Evolutionary conservation across 2,329 filamentous ascomycete species (phyloP), one percentile per base, ranked within the genome.

Genomic region (Alternaria infectoria): DNA sequence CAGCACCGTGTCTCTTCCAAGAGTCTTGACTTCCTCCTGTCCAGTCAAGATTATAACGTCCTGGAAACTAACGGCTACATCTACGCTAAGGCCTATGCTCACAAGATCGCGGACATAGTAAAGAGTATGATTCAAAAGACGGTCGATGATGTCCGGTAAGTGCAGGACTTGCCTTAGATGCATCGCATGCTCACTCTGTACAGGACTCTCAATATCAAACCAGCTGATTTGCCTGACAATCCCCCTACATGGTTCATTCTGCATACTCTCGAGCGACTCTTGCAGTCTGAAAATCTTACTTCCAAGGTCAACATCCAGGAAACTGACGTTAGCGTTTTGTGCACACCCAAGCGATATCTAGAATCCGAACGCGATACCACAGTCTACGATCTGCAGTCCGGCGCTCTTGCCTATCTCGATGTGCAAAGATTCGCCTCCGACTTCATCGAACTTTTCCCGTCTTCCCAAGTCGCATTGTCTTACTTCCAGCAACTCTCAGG

Each of bases 221-320:
- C 75, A 12, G 55, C 60, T 30, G 47, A 66, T 19, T 36, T 78
- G 6, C 62, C 67, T 15, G 72, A 73, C 5, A 58, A 54, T 11
- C 74, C 76, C 9, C 75, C 76, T 11, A 32, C 36, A 40, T 77
- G 74, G 73, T 71, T 71, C 25, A 66, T 74, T 36, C 59, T 58
- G 13, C 62, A 57, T 11, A 60, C 45, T 36, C 13, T 75, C 11
- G 36, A 71, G 7, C 44, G 32, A 9, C n/a, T 68, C 10, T n/a
- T 70, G 15, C 47, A 64, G 2, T 54, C 55, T 1, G 30, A 55
- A 21, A 50, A 67, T 23, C 25, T 73, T 11, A 25, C 32, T 3
- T 66, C 64, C 6, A 64, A 70, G 19, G 58, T 75, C 9, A 55
- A 70, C 44, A 26, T 76, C 13, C 54, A 66, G 8, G 61, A 69